Base-by-base conservation (phyloP, 1,139 yeast species). In the Lodderomyces oxycetoniae region DNA sequence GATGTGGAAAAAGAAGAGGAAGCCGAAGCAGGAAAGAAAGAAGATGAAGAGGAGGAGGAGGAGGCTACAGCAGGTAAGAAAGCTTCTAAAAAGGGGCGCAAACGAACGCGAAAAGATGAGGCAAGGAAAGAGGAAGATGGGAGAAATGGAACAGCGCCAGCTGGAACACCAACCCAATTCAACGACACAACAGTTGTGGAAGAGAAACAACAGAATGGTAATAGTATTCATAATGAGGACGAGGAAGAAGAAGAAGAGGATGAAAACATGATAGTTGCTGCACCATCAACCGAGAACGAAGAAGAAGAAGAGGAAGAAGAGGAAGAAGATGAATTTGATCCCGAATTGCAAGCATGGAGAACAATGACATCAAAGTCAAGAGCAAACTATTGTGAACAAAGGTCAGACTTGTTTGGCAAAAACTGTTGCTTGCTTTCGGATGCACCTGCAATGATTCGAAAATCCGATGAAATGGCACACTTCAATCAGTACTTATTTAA, bases 1-100 rank as follows among this genome's bases (percentile, higher is more conserved):
- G 97, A 91, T 38, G 81, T 88, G 2, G 97, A 91, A 48, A 81
- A 77, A 35, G 97, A 88, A 48, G 87, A 65, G 30, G 69, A 63
- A 13, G 55, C 47, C 24, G 60, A 57, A 12, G 52, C 49, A 11
- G 58, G 77, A 7, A 69, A 74, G 15, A 53, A 57, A 10, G 60
- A 55, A 11, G 55, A 54, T 10, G 47, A 48, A 13, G 59, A 77
- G n/a, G 50, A 15, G 57, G 77, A 8, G 22, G 46, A 48, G 12
- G 59, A 77, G 10, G 67, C 74, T 8, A 50, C 55, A 7, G 44
- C 42, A 17, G 48, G 47, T n/a, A 68, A 67, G 1, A 65, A 65
- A 40, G 47, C 65, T 0, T 53, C 63, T 31, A 65, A 63, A 35
- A 67, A 67, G 42, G 74, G 74, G 5, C 51, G 73, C 29, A 68